These are phyloP conservation scores for Candida sakaeoensis DNA, from an alignment of 805 yeast genomes.

Conservation along the genomic window DNA sequence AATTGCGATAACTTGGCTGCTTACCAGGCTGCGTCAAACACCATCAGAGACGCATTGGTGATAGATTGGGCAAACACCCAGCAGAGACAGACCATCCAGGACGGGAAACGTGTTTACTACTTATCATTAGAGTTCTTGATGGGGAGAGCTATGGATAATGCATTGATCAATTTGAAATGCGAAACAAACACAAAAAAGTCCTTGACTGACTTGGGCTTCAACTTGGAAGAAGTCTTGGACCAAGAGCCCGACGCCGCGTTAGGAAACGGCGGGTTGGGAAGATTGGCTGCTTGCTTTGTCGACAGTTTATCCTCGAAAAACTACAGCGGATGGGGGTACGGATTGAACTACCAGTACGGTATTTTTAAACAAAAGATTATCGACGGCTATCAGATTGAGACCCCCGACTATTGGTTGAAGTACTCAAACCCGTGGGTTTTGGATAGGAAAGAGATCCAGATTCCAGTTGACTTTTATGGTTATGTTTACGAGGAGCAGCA, in stretches of 20 bases:
- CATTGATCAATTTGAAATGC: slow-evolving; percentile 73
- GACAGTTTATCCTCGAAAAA: slow-evolving; percentile 84
- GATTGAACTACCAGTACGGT: slow-evolving; percentile 89
- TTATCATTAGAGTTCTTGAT: slow-evolving; percentile 82
- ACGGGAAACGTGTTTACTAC: slow-evolving; percentile 83
- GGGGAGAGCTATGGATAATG: slow-evolving; percentile 96
- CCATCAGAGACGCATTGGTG: slow-evolving; percentile 75
- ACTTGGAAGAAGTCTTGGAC: slow-evolving; percentile 76
- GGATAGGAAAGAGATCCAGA: slow-evolving; percentile 78
- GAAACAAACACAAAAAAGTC: slow-evolving; percentile 51
- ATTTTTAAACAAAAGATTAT: slow-evolving; percentile 85
- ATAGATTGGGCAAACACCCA: slow-evolving; percentile 93
- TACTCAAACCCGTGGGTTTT: slow-evolving; percentile 93
- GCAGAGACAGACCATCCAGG: slow-evolving; percentile 79
- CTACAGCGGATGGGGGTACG: slow-evolving; percentile 96
- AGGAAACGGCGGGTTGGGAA: slow-evolving; percentile 94
- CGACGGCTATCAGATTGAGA: slow-evolving; percentile 90
- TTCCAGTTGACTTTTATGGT: slow-evolving; percentile 90
- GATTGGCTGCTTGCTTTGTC: slow-evolving; percentile 90
- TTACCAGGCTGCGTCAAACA: slow-evolving; percentile 79
- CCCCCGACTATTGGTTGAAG: slow-evolving; percentile 92
- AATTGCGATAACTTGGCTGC: slow-evolving; percentile 93
- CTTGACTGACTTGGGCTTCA: slow-evolving; percentile 73
- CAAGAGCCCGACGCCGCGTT: slow-evolving; percentile 93
- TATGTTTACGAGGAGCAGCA: slow-evolving; percentile 52